These are phyloP conservation scores for Suhomyces kilbournensis DNA, from an alignment of 805 yeast species.

Conservation along the genomic window DNA sequence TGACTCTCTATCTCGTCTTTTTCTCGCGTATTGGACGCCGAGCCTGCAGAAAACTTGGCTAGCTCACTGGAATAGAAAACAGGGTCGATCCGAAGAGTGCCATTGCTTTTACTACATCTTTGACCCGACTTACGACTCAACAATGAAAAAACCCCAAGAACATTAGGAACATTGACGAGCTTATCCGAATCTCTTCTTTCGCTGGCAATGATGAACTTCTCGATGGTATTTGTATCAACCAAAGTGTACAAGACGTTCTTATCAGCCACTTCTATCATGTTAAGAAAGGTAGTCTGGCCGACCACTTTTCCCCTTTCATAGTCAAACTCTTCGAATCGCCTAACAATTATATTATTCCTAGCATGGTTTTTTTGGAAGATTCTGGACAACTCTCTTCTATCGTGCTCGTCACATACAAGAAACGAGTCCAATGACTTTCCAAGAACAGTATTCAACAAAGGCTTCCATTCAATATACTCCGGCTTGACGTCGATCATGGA, in stretches of 20 bases:
- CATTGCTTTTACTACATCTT: conserved; percentile 35
- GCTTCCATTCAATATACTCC: conserved; percentile 55
- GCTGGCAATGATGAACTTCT: conserved; percentile 52
- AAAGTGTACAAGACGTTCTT: conserved; percentile 56
- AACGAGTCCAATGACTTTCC: conserved; percentile 55
- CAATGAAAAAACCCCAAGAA: conserved; percentile 41
- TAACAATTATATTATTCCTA: conserved; percentile 44
- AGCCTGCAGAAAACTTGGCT: conserved; percentile 27
- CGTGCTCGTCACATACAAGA: conserved; percentile 63
- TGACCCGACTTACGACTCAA: conserved; percentile 45
- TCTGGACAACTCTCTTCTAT: conserved; percentile 39
- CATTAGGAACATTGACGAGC: conserved; percentile 33
- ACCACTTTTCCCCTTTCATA: conserved; percentile 46
- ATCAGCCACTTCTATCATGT: conserved; percentile 55
- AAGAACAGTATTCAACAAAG: conserved; percentile 56
- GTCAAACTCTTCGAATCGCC: conserved; percentile 58
- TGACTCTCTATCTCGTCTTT: conserved; percentile 11
- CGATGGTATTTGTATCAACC: conserved; percentile 62
- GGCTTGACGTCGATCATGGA: conserved; percentile 52
- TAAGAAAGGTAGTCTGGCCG: conserved; percentile 48
- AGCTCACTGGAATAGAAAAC: conserved; percentile 37
- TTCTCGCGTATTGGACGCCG: conserved; percentile 11
- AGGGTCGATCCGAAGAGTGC: conserved; percentile 54
- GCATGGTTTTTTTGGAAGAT: conserved; percentile 26
- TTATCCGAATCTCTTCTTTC: conserved; percentile 51